Percentiles rank a stretch among this genome's conserved stretches.
Conservation (phyloP, 352 stramenopile species). For the Phytopythium mirpurense region DNA sequence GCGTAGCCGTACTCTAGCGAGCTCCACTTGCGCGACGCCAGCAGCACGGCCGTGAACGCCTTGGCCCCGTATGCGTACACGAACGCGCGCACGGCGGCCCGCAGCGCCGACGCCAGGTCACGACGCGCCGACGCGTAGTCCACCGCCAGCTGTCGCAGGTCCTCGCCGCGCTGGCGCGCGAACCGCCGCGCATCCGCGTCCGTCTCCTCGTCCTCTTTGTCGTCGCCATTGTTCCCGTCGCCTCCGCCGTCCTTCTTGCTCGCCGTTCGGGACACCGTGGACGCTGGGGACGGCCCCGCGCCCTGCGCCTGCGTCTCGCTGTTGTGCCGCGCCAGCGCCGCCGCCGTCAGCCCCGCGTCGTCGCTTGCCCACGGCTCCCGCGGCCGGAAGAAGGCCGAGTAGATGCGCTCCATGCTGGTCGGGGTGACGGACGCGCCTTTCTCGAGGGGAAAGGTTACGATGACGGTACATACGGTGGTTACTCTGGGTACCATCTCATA, state of each 20-base stretch:
- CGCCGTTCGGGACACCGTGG: not conserved
- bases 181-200: constrained; percentile 20
- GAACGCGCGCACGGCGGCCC: constrained; percentile 47
- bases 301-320: constrained; percentile 11
- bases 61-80: constrained; percentile 78
- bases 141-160: constrained; percentile 27
- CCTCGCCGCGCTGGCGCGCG: constrained; percentile 22
- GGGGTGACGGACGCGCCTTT: no score
- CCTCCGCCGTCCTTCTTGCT: not conserved
- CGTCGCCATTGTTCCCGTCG: not conserved
- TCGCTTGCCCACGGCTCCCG: constrained; percentile 15
- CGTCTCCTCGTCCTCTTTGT: constrained; percentile 10
- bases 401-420: constrained; percentile 72
- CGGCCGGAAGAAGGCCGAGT: constrained; percentile 79
- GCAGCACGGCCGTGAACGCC: constrained; percentile 70
- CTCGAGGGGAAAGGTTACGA: not conserved
- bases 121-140: constrained; percentile 25
- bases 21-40: constrained; percentile 78
- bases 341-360: constrained; percentile 48
- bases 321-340: constrained; percentile 63
- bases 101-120: constrained; percentile 44
- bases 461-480: no score
- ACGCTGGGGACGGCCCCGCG: not conserved
- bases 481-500: no score
- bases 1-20: constrained; percentile 71